Percentiles rank a stretch among this genome's conserved stretches.
These are phyloP conservation scores for Lipomyces orientalis DNA, from an alignment of 805 yeast species.

Conservation along the genomic window DNA sequence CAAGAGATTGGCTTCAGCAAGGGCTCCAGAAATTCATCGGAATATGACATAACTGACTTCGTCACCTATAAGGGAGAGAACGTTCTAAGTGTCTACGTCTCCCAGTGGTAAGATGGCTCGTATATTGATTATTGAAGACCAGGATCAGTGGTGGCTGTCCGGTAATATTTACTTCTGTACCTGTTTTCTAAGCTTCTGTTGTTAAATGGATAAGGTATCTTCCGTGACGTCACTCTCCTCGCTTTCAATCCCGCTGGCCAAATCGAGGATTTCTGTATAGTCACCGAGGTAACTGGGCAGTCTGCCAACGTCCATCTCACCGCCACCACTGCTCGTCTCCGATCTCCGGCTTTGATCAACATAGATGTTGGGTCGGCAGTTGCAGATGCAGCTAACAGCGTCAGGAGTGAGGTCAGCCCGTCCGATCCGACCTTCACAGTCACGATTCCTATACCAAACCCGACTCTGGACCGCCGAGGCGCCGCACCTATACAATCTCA, in stretches of 20 bases:
- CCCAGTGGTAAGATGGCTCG: slow-evolving; percentile 47
- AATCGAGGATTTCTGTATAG: slow-evolving; percentile 44
- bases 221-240: slow-evolving; percentile 47
- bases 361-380: slow-evolving; percentile 11
- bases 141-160: slow-evolving; percentile 52
- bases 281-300: slow-evolving; percentile 37
- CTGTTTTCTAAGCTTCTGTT: background rate
- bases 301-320: slow-evolving; percentile 11
- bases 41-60: slow-evolving; percentile 41
- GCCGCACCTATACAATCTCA: slow-evolving; percentile 44
- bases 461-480: slow-evolving; percentile 48
- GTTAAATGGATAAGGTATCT: slow-evolving; percentile 37
- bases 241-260: slow-evolving; percentile 42
- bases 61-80: slow-evolving; percentile 25
- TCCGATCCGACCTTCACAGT: background rate
- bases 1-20: slow-evolving; percentile 43
- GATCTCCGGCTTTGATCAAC: slow-evolving; percentile 2
- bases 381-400: background rate
- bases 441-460: slow-evolving; percentile 37
- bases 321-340: slow-evolving; percentile 13
- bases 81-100: slow-evolving; percentile 38
- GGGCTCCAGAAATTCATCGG: slow-evolving; percentile 48
- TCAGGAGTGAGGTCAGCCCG: background rate
- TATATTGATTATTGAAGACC: slow-evolving; percentile 50
- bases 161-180: slow-evolving; percentile 35